These are phyloP conservation scores for Podospora conica DNA, from an alignment of 495 filamentous ascomycete genomes.

Conservation along the genomic window DNA sequence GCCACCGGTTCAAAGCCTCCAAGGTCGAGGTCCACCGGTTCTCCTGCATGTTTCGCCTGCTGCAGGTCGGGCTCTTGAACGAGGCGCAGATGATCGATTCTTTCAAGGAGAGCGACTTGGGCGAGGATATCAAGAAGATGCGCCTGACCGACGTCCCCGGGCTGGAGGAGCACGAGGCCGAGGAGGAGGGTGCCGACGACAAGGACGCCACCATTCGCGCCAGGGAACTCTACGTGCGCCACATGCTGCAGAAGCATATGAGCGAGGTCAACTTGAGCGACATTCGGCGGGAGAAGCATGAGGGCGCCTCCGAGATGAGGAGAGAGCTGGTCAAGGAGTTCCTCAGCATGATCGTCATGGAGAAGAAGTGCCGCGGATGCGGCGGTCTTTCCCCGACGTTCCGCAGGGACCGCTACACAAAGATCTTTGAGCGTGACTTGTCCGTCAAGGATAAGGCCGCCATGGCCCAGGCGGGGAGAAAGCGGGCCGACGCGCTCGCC, in stretches of 20 bases:
- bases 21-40: constrained; percentile 67
- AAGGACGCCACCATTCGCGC: constrained; percentile 50
- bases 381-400: constrained; percentile 66
- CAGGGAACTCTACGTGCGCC: constrained; percentile 64
- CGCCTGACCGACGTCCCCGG: constrained; percentile 20
- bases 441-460: constrained; percentile 60
- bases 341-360: constrained; percentile 55
- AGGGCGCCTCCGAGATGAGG: constrained; percentile 69
- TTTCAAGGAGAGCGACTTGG: constrained; percentile 45
- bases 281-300: constrained; percentile 63
- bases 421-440: constrained; percentile 86
- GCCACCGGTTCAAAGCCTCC: constrained; percentile 71
- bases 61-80: constrained; percentile 75
- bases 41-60: constrained; percentile 76
- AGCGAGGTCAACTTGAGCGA: constrained; percentile 43
- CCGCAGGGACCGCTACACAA: constrained; percentile 79
- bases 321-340: constrained; percentile 73
- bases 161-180: constrained; percentile 21
- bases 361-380: constrained; percentile 69
- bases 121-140: constrained; percentile 17
- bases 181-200: constrained; percentile 25
- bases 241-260: constrained; percentile 51
- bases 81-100: constrained; percentile 63
- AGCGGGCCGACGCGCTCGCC: constrained; percentile 55
- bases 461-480: constrained; percentile 66